Base-by-base conservation (phyloP, 352 stramenopile genomes). In the Phytopythium aichiense region DNA sequence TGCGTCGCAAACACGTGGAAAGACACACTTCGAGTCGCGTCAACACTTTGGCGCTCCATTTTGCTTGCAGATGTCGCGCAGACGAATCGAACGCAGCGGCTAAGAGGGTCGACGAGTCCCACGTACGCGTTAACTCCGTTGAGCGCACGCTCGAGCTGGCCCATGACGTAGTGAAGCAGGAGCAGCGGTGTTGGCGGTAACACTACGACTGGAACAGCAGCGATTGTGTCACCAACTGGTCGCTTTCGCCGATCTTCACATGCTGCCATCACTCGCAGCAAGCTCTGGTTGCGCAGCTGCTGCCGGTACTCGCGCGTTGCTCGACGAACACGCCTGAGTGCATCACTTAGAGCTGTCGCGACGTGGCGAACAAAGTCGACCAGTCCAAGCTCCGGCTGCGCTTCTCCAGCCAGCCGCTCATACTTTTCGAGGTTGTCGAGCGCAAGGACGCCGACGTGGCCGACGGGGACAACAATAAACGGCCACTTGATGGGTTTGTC, bases 301-400 rank as follows among this genome's bases (percentile, higher is more conserved):
- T 42, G 23, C 4, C 56, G 23, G 48, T 66, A 16, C 13, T 31
- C 40, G 23, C 50, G 42, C 30, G 73, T 43, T 3, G 35, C 15
- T 6, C 22, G 9, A 1, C 75, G 71, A 2, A 72, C 63, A 0
- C 22, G 7, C 0, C 15, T 30, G 3, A 88, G 33, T 1, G 65
- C 68, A 1, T 58, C 38, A 4, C 52, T 68, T 2, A 89, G 22
- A 12, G 48, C 43, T 0, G 28, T 7, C 0, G 69, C 78, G 15
- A 87, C 64, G 45, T 73, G 77, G 11, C 69, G 67, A 12, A 94
- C 56, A 54, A 90, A 92, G 58, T 94, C 85, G n/a, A 92, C 73
- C 15, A 94, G 53, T 0, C 85, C 85, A 15, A 91, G 68, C 64
- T 94, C 85, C 18, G 85, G 85, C 22, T 91, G 81, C 0, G 58